phyloP scores from a whole-genome alignment of 2,329 filamentous ascomycete species.

The Ascochyta clinopodiicola region DNA sequence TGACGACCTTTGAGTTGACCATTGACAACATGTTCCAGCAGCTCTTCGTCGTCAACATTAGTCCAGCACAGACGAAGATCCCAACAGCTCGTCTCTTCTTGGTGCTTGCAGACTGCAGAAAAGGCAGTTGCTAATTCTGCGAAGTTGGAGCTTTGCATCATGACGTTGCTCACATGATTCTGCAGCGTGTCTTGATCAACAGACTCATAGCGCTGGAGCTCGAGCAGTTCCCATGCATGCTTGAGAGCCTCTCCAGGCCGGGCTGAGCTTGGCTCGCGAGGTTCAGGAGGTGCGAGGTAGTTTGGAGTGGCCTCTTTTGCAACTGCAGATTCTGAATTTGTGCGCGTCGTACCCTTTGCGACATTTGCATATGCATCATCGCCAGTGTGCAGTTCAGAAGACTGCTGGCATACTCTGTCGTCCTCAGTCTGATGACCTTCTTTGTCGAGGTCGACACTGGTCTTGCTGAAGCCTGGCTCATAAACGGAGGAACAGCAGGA shows the following conservation, averaged over 20 bases:
- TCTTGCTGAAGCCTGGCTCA: too few relatives aligned
- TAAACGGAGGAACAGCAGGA: too few relatives aligned
- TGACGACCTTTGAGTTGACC: neutral
- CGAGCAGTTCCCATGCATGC: neutral
- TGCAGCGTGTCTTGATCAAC: neutral
- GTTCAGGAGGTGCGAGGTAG: neutral
- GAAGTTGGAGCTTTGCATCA: neutral
- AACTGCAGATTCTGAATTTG: neutral
- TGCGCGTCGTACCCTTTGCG: neutral
- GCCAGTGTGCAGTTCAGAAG: too few relatives aligned
- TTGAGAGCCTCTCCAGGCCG: neutral
- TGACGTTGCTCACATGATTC: neutral
- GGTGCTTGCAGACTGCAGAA: neutral
- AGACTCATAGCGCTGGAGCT: neutral
- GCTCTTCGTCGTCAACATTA: neutral
- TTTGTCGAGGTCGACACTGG: too few relatives aligned
- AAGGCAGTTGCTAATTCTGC: neutral
- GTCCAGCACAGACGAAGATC: neutral
- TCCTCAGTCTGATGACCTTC: too few relatives aligned
- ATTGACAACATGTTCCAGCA: neutral
- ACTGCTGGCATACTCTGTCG: too few relatives aligned
- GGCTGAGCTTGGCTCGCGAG: neutral
- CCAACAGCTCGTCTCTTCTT: neutral
- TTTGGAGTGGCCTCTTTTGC: neutral
- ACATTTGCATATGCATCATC: neutral